phyloP scores from a whole-genome alignment of 1,284 basidiomycete genomes.

The Cryptococcus jaspeensis region DNA sequence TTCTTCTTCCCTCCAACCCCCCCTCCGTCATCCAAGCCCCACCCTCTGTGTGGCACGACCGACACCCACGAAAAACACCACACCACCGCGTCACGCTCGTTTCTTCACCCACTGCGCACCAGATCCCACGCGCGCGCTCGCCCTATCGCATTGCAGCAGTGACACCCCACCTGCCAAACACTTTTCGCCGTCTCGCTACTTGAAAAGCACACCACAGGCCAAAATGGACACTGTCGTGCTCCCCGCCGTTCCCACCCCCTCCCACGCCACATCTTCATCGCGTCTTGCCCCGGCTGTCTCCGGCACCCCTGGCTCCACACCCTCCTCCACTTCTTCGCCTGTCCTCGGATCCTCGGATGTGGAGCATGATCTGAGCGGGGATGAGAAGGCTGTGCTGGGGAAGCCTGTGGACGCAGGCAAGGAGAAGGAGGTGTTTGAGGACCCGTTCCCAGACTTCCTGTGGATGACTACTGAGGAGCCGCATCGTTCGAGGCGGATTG shows the following conservation, averaged over 20 bases:
- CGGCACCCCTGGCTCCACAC: background rate
- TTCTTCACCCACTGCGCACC: background rate
- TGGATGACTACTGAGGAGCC: slow-evolving; percentile 99
- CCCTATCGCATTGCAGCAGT: no score
- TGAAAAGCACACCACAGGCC: background rate
- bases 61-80: no score
- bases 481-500: slow-evolving; percentile 79
- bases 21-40: background rate
- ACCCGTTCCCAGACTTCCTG: slow-evolving; percentile 64
- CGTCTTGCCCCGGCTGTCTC: background rate
- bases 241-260: background rate
- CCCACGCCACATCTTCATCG: background rate
- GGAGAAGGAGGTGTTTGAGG: slow-evolving; percentile 14
- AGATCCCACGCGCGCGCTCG: background rate
- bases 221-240: slow-evolving; percentile 2
- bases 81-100: background rate
- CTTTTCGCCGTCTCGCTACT: no score
- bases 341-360: slow-evolving; percentile 14
- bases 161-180: no score
- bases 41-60: background rate
- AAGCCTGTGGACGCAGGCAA: background rate
- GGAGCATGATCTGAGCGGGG: background rate
- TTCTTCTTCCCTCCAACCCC: background rate
- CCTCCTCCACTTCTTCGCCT: slow-evolving; percentile 14
- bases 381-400: background rate